Evolutionary conservation across 768 basidiomycete genomes (phyloP), one percentile per base, ranked within the genome.

Genomic region (Podaxis rugospora): DNA sequence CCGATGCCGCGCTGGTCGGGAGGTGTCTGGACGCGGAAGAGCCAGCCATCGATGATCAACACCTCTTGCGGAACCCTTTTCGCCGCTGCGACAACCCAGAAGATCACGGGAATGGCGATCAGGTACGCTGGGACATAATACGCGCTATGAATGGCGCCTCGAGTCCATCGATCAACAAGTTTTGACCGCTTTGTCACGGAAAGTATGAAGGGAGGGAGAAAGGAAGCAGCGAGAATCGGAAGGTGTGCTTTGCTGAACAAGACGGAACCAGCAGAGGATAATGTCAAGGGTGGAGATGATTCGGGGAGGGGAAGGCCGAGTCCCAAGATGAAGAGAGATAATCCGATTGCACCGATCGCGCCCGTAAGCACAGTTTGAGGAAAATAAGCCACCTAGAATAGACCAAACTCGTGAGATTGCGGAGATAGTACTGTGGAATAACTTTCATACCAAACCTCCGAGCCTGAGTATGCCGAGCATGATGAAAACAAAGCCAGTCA

Each of bases 331-430:
- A 67, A 66, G 40, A 69, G 59, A 1, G 66, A 67, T 51, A 69
- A 47, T 1, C 68, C 67, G 39, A 69, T 66, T 6, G 67, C 68
- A 21, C 67, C 68, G 32, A 69, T 63, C 3, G 65, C 66, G 37
- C 68, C 68, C 3, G 65, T 67, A 16, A 69, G 66, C 1, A 69
- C 68, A 0, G 67, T 69, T 14, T 66, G 65, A 13, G 69, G 69
- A 40, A 69, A 68, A 39, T 69, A 69, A 11, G 62, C 67, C 25
- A 69, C 69, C 69, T 68, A 46, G 2, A 55, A n/a, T 37, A 25
- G 54, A 32, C 47, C 9, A 13, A 44, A 13, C 21, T 9, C 23
- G 16, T 21, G 23, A 13, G 18, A 28, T n/a, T n/a, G 36, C 32
- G 39, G 36, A 1, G n/a, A 10, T 5, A 27, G 18, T 16, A 21